Percentiles rank a stretch among this genome's conserved stretches.
Conservation (phyloP, 2,329 filamentous ascomycete genomes). For the Penicillium polonicum region DNA sequence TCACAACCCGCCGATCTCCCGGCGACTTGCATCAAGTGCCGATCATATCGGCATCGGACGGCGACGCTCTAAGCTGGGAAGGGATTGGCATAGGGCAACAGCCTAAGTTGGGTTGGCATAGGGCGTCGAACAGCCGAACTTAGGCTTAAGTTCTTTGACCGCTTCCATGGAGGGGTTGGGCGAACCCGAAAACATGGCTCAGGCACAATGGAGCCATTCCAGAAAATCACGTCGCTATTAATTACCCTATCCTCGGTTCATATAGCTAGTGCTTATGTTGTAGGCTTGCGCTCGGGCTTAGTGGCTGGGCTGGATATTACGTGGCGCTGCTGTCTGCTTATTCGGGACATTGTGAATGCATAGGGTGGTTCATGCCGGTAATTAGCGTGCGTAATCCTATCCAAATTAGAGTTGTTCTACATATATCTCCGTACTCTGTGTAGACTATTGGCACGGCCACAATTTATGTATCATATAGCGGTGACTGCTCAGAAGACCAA, state of each 20-base stretch:
- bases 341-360: not conserved
- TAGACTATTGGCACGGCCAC: not conserved
- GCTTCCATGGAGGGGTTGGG: not conserved
- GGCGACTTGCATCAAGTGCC: slow-evolving; percentile 19
- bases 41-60: slow-evolving; percentile 12
- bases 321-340: not conserved
- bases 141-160: not conserved
- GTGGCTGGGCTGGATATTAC: not conserved
- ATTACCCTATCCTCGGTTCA: not conserved
- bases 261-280: too few relatives aligned
- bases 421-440: not conserved
- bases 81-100: not conserved
- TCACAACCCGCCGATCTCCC: slow-evolving; percentile 21
- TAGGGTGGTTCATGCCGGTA: not conserved
- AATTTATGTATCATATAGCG: not conserved
- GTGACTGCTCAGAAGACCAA: not conserved
- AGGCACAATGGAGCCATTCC: not conserved
- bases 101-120: not conserved
- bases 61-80: not conserved
- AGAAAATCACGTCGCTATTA: not conserved
- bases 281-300: not conserved
- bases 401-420: not conserved
- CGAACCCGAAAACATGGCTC: not conserved
- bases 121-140: not conserved
- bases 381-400: not conserved